Evolutionary conservation across 2,329 filamentous ascomycete genomes (phyloP).

Genomic region (Xylogone sp.): DNA sequence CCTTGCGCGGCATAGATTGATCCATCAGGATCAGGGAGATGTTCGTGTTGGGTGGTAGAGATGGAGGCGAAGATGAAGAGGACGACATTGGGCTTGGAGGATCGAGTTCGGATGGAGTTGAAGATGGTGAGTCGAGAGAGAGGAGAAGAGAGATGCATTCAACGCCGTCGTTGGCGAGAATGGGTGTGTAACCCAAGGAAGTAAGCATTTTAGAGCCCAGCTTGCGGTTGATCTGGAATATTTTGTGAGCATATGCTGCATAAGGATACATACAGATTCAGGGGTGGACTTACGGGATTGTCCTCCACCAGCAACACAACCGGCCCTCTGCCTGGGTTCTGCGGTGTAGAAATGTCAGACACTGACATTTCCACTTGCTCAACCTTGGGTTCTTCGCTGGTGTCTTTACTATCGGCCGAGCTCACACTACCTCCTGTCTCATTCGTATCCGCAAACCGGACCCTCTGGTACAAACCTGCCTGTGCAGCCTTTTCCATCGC

Average conservation of each 20-base stretch:
- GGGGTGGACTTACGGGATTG: slow-evolving; percentile 15
- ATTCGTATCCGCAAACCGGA: slow-evolving; percentile 17
- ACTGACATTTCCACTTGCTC: slow-evolving; percentile 2
- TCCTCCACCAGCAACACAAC: slow-evolving; percentile 23
- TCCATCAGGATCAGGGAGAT: slow-evolving; percentile 28
- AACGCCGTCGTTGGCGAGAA: slow-evolving; percentile 25
- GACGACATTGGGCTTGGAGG: background rate
- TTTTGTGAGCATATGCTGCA: background rate
- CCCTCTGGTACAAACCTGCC: slow-evolving; percentile 24
- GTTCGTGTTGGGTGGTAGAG: background rate
- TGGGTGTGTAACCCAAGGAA: slow-evolving; percentile 16
- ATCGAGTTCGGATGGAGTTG: background rate
- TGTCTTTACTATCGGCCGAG: background rate
- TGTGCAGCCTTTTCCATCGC: slow-evolving; percentile 14
- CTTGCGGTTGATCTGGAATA: slow-evolving; percentile 25
- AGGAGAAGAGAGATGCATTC: slow-evolving; percentile 23
- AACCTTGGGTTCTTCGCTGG: background rate
- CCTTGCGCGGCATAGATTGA: slow-evolving; percentile 28
- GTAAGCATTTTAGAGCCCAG: slow-evolving; percentile 21
- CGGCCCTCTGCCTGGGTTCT: slow-evolving; percentile 2
- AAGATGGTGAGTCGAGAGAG: slow-evolving; percentile 16
- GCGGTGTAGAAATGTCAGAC: slow-evolving; percentile 3
- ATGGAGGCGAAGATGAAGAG: background rate
- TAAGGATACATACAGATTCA: background rate
- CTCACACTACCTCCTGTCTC: background rate